A percentile compares a stretch with the other conserved stretches of the same genome.
Evolutionary conservation across 257 asterid genomes (phyloP).

Genomic region (Voacanga thouarsii): DNA sequence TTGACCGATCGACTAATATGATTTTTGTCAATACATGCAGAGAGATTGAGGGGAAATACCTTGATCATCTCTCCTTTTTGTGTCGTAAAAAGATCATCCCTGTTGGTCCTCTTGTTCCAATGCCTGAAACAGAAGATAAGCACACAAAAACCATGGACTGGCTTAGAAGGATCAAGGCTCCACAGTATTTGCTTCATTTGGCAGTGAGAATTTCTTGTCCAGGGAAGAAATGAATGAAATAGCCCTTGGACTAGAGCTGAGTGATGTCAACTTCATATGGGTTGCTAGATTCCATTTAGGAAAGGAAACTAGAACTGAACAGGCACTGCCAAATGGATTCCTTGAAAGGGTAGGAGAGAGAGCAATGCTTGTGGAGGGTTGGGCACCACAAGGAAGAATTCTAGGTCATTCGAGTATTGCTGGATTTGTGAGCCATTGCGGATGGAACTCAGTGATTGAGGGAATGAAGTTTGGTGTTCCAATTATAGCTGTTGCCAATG

Average conservation of each 20-base stretch:
- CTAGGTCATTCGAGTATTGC: slow-evolving; percentile 45
- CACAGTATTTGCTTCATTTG: slow-evolving; percentile 56
- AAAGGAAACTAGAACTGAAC: slow-evolving; percentile 4
- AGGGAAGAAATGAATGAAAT: slow-evolving; percentile 46
- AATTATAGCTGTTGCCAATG: slow-evolving; percentile 57
- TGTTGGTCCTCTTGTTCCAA: slow-evolving; percentile 47
- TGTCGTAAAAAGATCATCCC: slow-evolving; percentile 40
- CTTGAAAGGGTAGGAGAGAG: slow-evolving; percentile 34
- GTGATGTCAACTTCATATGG: slow-evolving; percentile 59
- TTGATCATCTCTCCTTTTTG: slow-evolving; percentile 29
- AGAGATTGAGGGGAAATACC: slow-evolving; percentile 57
- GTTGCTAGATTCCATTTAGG: slow-evolving; percentile 40
- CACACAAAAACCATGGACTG: slow-evolving; percentile 34
- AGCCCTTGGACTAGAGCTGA: slow-evolving; percentile 55
- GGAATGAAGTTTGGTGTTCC: slow-evolving; percentile 45
- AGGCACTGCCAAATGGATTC: slow-evolving; percentile 47
- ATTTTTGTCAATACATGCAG: slow-evolving; percentile 43
- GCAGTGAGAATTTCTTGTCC: slow-evolving; percentile 56
- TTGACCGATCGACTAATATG: slow-evolving; percentile 31
- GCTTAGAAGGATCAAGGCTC: slow-evolving; percentile 44
- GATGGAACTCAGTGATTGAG: slow-evolving; percentile 68
- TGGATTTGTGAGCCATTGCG: slow-evolving; percentile 62
- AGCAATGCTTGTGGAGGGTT: slow-evolving; percentile 44
- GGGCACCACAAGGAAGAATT: slow-evolving; percentile 60
- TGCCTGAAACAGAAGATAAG: slow-evolving; percentile 12